phyloP scores from a whole-genome alignment of 2,329 filamentous ascomycete species.

The Aspergillus glaucus region DNA sequence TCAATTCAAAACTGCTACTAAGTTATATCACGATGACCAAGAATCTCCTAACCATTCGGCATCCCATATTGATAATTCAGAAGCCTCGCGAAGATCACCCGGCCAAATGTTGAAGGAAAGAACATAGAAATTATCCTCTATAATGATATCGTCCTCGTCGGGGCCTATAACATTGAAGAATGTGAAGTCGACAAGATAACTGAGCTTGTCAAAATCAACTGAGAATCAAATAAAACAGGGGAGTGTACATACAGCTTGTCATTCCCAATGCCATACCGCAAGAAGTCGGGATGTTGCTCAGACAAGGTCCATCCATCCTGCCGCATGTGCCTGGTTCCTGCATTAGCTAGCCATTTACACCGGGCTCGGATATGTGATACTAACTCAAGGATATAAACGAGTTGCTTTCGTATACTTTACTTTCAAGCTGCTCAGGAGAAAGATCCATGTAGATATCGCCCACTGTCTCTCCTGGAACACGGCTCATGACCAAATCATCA shows the following conservation, averaged over 20 bases:
- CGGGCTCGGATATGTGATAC: not conserved
- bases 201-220: not conserved
- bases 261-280: not conserved
- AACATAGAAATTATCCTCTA: not conserved
- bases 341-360: not conserved
- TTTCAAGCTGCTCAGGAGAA: not conserved
- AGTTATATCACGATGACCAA: too few relatives aligned
- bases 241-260: not conserved
- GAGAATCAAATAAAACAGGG: not conserved
- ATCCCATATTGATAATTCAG: too few relatives aligned
- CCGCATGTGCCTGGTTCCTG: not conserved
- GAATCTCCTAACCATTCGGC: too few relatives aligned
- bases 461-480: not conserved
- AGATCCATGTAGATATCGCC: not conserved
- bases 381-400: not conserved
- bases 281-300: not conserved
- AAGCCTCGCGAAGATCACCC: not conserved
- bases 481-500: constrained; percentile 1
- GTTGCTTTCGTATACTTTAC: not conserved
- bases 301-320: not conserved
- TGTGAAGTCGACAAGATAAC: not conserved
- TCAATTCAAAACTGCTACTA: too few relatives aligned
- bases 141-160: not conserved
- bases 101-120: not conserved
- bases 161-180: not conserved